Evolutionary conservation across 2,329 filamentous ascomycete genomes (phyloP), one percentile per base, ranked within the genome.

Genomic region (Aspergillus calidoustus): DNA sequence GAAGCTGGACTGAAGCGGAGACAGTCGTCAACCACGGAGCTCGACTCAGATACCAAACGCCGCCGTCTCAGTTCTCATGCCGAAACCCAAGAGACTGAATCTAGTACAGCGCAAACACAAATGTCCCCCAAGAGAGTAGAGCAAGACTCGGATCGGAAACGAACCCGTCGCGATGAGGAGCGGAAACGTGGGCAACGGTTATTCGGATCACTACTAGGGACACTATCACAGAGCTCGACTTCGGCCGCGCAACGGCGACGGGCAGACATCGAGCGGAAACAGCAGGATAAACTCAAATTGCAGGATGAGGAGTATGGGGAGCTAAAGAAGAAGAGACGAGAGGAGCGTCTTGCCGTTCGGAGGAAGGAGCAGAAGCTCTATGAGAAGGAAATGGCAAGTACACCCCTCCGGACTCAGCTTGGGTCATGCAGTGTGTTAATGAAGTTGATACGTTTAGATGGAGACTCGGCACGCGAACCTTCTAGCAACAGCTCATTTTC

Each of bases 151-250:
- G 61, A 57, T 64, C 64, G 28, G 52, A 63, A n/a, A 60, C 62
- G 28, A 64, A 69, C 62, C 55, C 79, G 82, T 31, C 78, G 82
- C 30, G 81, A 88, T 60, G 91, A 96, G 71, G 94, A 98, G 74
- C 92, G 89, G 76, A 92, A 91, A 74, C 89, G 94, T 43, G 91
- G 91, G 23, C 90, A 91, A 76, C 86, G 94, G 57, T 83, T 98
- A 63, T 97, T 97, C 73, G 93, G 94, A 64, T 91, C 89, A 41
- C 80, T 96, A 60, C 81, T 95, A 62, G 91, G 85, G 74, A 92
- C 90, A 43, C 83, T 96, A 63, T 92, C 89, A 76, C 91, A 94
- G 78, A 89, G 85, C 70, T 84, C 84, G 72, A 85, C 82, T 74
- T 80, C 83, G 80, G 67, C 86, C 83, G 81, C 87, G 65, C 81